phyloP scores from a whole-genome alignment of 2,329 filamentous ascomycete species.

The Pyrenophora teres region DNA sequence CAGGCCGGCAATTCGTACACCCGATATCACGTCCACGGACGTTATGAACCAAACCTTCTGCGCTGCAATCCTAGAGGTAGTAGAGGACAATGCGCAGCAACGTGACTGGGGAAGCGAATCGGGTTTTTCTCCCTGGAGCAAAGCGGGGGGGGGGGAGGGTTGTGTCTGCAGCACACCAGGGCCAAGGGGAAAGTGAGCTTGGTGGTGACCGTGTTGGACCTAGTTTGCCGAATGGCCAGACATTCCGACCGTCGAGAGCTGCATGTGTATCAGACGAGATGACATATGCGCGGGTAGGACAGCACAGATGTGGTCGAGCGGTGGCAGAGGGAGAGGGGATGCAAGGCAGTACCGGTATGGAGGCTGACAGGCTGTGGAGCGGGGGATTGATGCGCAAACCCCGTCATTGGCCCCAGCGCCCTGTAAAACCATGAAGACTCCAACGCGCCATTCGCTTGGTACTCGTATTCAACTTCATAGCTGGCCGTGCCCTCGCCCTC shows the following conservation, averaged over 20 bases:
- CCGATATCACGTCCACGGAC: background rate
- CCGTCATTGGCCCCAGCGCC: conserved; percentile 14
- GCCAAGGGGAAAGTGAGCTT: no score
- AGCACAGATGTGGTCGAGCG: no score
- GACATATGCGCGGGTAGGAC: no score
- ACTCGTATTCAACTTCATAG: conserved; percentile 16
- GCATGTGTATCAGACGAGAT: no score
- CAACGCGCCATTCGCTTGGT: conserved; percentile 12
- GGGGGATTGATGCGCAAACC: background rate
- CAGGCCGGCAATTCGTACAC: background rate
- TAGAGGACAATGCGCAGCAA: no score
- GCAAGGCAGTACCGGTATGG: background rate
- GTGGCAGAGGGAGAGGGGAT: background rate
- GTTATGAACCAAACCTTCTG: no score
- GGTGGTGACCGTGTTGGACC: no score
- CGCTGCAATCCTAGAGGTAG: no score
- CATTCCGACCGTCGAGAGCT: no score
- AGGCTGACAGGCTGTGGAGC: conserved; percentile 15
- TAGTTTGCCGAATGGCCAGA: no score
- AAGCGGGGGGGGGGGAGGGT: conserved; percentile 6
- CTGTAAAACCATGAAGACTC: conserved; percentile 8
- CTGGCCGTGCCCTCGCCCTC: conserved; percentile 6
- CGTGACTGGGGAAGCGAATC: background rate
- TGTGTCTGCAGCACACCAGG: background rate
- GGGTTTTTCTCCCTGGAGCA: conserved; percentile 8